phyloP scores from a whole-genome alignment of 495 filamentous ascomycete species.

The Antarctomyces pellizariae region DNA sequence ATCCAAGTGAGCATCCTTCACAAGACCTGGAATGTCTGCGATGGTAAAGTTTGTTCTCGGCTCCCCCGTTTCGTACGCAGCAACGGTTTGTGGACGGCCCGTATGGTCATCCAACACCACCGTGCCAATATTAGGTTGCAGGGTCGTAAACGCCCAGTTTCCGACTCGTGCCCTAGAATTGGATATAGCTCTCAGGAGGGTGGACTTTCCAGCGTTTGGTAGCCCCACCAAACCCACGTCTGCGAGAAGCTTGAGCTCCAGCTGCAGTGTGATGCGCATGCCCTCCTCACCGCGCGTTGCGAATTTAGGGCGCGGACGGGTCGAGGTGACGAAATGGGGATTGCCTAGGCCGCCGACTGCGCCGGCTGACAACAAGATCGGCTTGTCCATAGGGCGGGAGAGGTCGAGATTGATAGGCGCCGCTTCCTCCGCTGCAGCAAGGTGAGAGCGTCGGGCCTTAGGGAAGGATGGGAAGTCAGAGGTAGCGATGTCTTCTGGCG shows the following conservation, averaged over 20 bases:
- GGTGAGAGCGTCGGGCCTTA: conserved; percentile 27
- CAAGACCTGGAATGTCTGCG: conserved; percentile 84
- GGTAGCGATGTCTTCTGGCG: conserved; percentile 37
- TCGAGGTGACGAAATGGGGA: conserved; percentile 62
- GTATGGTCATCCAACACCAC: conserved; percentile 69
- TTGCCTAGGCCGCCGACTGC: conserved; percentile 81
- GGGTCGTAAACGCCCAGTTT: conserved; percentile 89
- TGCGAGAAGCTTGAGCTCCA: conserved; percentile 85
- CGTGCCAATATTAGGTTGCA: conserved; percentile 85
- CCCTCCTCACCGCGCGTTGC: conserved; percentile 70
- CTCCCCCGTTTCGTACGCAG: conserved; percentile 15
- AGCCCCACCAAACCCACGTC: conserved; percentile 87
- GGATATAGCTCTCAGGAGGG: conserved; percentile 65
- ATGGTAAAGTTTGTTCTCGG: conserved; percentile 63
- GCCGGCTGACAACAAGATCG: conserved; percentile 76
- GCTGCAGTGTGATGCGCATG: conserved; percentile 52
- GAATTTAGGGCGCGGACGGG: conserved; percentile 50
- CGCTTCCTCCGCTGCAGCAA: conserved; percentile 36
- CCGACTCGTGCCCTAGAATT: conserved; percentile 73
- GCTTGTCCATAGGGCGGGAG: conserved; percentile 51
- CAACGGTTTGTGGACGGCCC: conserved; percentile 27
- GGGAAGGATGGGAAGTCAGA: conserved; percentile 35
- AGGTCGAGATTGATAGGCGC: conserved; percentile 65
- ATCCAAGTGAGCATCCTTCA: conserved; percentile 78
- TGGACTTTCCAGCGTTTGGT: conserved; percentile 92